Evolutionary conservation across 345 rosid genomes (phyloP), one percentile per base, ranked within the genome.

Genomic region (Eucalyptus cloeziana): DNA sequence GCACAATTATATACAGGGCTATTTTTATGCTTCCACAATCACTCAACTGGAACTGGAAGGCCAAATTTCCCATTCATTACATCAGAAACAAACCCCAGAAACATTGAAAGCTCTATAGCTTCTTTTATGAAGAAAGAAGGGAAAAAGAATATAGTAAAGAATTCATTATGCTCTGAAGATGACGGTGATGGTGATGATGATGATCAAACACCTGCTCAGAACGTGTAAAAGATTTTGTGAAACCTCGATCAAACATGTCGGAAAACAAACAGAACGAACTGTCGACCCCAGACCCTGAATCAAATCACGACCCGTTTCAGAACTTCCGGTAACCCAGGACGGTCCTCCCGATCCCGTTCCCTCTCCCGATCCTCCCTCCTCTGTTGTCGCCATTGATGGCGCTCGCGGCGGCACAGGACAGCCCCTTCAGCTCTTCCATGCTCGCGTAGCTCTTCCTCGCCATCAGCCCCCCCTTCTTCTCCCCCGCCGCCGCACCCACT

Each of bases 391-490:
- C 94, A 52, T 92, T 93, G 31, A 96, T 95, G 4, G 95, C 96
- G 33, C 87, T 92, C 13, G 96, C 89, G 5, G 96, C 96, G 5
- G 94, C 94, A 87, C 90, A 69, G 2, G 98, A 91, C 43, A 96
- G 49, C 27, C 95, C 96, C 88, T 93, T 96, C 80, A 96, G 83
- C 90, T 95, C 98, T 17, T 94, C 97, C 60, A 96, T 89, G 79
- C 14, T 93, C 0, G 97, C 97, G 79, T 94, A 96, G n/a, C 98
- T 97, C 91, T 95, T 96, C 91, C 96, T 89, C 25, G 94, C 92
- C 94, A 92, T 92, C 90, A 94, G 93, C 7, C 91, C 87, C 19
- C 89, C 88, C 13, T 89, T 88, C 85, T 60, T 88, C 89, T 88
- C 95, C 92, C 94, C 95, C 27, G 94, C 95, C 21, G 94, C 96